Evolutionary conservation across 805 yeast genomes (phyloP).

Genomic region (Zygoascus ofunaensis): DNA sequence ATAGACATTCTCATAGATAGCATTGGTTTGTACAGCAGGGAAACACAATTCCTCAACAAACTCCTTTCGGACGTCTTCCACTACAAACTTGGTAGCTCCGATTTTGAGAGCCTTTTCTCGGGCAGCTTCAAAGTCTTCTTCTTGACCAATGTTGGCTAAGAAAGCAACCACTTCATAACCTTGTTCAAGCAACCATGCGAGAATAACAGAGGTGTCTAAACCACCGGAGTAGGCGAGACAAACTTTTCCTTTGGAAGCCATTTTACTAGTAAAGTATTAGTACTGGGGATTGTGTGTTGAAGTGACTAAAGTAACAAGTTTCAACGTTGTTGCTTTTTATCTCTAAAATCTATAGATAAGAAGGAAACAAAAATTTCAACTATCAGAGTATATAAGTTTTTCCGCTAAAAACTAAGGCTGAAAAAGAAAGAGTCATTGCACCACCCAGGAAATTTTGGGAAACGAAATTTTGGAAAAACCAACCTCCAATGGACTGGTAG

Average conservation of each 20-base stretch:
- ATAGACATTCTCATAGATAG: slow-evolving; percentile 95
- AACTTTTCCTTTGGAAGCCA: slow-evolving; percentile 82
- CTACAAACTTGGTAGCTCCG: slow-evolving; percentile 93
- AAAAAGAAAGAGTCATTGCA: too few species aligned
- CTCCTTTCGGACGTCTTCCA: slow-evolving; percentile 90
- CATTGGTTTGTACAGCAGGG: slow-evolving; percentile 97
- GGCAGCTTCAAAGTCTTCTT: slow-evolving; percentile 97
- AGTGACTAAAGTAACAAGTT: too few species aligned
- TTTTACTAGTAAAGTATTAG: too few species aligned
- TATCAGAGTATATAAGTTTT: too few species aligned
- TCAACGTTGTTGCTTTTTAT: too few species aligned
- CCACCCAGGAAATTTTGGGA: too few species aligned
- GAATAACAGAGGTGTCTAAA: slow-evolving; percentile 92
- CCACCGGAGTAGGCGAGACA: slow-evolving; percentile 99
- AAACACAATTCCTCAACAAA: slow-evolving; percentile 85
- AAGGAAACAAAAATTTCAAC: too few species aligned
- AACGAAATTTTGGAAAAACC: too few species aligned
- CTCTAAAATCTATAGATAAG: too few species aligned
- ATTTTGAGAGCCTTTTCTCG: slow-evolving; percentile 91
- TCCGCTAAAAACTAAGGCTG: too few species aligned
- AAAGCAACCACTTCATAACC: slow-evolving; percentile 98
- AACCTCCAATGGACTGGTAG: too few species aligned
- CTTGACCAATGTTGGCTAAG: slow-evolving; percentile 98
- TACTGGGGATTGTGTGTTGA: too few species aligned
- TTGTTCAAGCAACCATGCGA: slow-evolving; percentile 96